phyloP scores from a whole-genome alignment of 495 filamentous ascomycete genomes.

The Glarea lozoyensis region DNA sequence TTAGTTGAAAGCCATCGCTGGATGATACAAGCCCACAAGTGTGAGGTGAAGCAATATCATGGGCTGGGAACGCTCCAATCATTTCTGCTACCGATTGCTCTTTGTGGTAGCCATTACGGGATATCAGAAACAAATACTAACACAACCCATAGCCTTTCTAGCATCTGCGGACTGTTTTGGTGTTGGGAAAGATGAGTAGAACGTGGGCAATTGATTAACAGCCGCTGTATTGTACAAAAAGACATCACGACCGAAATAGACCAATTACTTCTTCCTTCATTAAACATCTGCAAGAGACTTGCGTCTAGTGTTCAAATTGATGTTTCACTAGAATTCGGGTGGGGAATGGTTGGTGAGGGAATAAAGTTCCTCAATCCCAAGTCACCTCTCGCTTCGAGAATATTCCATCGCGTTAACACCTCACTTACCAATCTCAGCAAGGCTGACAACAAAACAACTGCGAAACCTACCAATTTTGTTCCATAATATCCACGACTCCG shows the following conservation, averaged over 20 bases:
- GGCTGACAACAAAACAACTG: conserved; percentile 1
- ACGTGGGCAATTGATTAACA: background rate
- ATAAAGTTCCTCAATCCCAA: no score
- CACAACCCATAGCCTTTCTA: conserved; percentile 14
- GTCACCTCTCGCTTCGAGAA: conserved; percentile 19
- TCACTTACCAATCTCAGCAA: conserved; percentile 9
- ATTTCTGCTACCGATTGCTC: no score
- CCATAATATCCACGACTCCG: background rate
- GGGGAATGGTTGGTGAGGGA: no score
- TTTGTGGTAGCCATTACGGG: no score
- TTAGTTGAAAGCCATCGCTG: no score
- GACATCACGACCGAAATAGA: conserved; percentile 15
- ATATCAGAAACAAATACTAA: conserved; percentile 1
- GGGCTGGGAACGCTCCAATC: no score
- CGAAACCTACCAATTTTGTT: background rate
- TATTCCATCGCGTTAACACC: conserved; percentile 3
- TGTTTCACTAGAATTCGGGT: no score
- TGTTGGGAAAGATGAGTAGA: background rate
- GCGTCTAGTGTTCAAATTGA: no score
- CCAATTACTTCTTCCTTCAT: conserved; percentile 1
- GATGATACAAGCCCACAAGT: background rate
- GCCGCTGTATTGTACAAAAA: conserved; percentile 18
- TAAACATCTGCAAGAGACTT: background rate
- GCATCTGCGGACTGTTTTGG: background rate
- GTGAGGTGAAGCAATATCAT: background rate